Evolutionary conservation across 1,139 yeast species (phyloP), one percentile per base, ranked within the genome.

Genomic region (Lodderomyces margitis): DNA sequence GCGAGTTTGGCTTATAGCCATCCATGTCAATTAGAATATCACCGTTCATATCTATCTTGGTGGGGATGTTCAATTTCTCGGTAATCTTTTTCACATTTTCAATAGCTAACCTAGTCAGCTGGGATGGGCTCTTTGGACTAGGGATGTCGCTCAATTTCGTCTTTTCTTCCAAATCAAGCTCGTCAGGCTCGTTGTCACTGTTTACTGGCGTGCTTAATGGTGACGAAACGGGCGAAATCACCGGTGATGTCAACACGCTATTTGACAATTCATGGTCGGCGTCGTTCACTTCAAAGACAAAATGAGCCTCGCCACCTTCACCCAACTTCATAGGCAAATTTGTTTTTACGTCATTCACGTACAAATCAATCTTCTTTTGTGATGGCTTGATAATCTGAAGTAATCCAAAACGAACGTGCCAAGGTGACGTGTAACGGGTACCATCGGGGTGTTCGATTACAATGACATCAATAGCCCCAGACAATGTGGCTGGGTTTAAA

Each of bases 251-350:
- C 51, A 88, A 77, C 47, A 88, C 75, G 48, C 87, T 85, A 44
- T 75, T 72, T 1, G 96, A 95, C 24, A 61, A 53, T 39, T 77
- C 76, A 20, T 64, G 61, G 42, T 75, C 74, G 21, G 75, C 77
- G 2, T 96, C 87, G 32, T 76, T 77, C 2, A 97, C 87, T 56
- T 91, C 96, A 66, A 92, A 91, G 38, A 92, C 98, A 58, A 92
- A 92, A 60, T 89, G 91, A 0, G 98, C 98, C 62, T 92, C 99
- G 20, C 99, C 99, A 3, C 95, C 96, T 47, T 92, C 98, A 10
- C 97, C 96, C 39, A 92, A 67, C 62, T 92, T 92, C 98, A 92
- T 92, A 10, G 96, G 96, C 43, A 91, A 70, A 53, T 87, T 84
- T 0, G 95, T 85, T 43, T 82, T 75, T 47, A 76, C 76, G 28